Conservation (phyloP, 2,329 filamentous ascomycete species). For the Fusarium verticillioides region DNA sequence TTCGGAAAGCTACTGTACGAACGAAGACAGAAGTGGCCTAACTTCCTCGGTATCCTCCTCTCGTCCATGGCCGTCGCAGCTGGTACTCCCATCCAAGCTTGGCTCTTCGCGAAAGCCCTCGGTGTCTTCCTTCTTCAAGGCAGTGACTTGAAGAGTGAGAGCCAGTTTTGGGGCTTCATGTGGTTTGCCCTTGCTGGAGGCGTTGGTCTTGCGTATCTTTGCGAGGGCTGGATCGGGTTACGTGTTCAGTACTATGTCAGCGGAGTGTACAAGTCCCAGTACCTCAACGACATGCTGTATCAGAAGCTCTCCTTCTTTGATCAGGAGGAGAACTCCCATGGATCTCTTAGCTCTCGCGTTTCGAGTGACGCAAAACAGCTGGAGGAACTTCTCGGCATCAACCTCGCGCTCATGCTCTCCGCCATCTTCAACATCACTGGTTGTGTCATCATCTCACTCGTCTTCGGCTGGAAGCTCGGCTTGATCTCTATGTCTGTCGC, state of each 20-base stretch:
- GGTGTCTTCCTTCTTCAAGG: constrained; percentile 40
- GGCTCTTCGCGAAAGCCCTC: constrained; percentile 46
- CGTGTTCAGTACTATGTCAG: constrained; percentile 29
- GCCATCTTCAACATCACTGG: constrained; percentile 47
- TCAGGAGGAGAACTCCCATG: constrained; percentile 44
- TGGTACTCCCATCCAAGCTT: constrained; percentile 45
- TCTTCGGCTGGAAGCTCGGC: constrained; percentile 53
- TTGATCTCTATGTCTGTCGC: constrained; percentile 52
- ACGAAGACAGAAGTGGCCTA: constrained; percentile 40
- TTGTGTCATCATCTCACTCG: constrained; percentile 45
- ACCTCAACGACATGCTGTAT: constrained; percentile 45
- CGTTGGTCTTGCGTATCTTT: constrained; percentile 45
- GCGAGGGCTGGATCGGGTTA: constrained; percentile 36
- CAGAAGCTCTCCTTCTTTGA: constrained; percentile 48
- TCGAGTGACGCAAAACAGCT: constrained; percentile 47
- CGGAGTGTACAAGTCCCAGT: constrained; percentile 43
- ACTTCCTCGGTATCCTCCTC: constrained; percentile 40
- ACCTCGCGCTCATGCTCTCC: constrained; percentile 45
- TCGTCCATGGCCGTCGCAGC: constrained; percentile 42
- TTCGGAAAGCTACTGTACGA: constrained; percentile 37
- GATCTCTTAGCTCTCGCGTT: constrained; percentile 42
- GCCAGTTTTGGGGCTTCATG: constrained; percentile 48
- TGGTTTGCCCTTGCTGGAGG: constrained; percentile 46
- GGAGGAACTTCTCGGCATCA: constrained; percentile 48
- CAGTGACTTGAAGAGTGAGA: constrained; percentile 44